Conservation (phyloP, 2,329 filamentous ascomycete species). For the Davidsoniella eucalypti region DNA sequence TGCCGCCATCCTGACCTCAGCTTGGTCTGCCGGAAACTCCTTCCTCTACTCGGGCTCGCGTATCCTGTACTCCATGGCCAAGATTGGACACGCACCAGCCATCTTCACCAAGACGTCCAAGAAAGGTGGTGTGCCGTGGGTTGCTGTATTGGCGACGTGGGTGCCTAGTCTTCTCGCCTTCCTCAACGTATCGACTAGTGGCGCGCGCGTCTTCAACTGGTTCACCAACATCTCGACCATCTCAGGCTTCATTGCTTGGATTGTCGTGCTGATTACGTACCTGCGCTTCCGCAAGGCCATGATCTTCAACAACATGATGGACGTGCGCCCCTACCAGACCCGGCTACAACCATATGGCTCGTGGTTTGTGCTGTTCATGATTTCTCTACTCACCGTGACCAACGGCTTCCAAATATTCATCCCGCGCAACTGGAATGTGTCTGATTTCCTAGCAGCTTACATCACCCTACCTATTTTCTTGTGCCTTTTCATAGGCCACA, state of each 20-base stretch:
- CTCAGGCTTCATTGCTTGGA: slow-evolving; percentile 43
- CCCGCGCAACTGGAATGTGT: slow-evolving; percentile 42
- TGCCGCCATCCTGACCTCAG: slow-evolving; percentile 48
- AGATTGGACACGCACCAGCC: slow-evolving; percentile 47
- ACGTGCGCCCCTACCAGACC: slow-evolving; percentile 35
- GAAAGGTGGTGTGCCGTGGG: slow-evolving; percentile 40
- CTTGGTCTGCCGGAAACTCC: slow-evolving; percentile 44
- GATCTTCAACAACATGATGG: slow-evolving; percentile 31
- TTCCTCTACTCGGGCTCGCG: slow-evolving; percentile 52
- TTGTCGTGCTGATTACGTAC: slow-evolving; percentile 40
- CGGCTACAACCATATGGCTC: slow-evolving; percentile 46
- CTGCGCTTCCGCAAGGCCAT: slow-evolving; percentile 43
- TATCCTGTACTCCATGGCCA: slow-evolving; percentile 51
- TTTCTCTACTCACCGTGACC: slow-evolving; percentile 48
- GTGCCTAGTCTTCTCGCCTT: slow-evolving; percentile 50
- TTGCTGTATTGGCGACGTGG: slow-evolving; percentile 36
- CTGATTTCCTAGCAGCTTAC: slow-evolving; percentile 48
- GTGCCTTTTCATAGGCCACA: slow-evolving; percentile 44
- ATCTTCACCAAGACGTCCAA: slow-evolving; percentile 44
- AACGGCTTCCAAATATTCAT: slow-evolving; percentile 66
- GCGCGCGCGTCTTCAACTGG: slow-evolving; percentile 51
- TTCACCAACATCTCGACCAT: slow-evolving; percentile 55
- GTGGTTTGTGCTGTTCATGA: slow-evolving; percentile 39
- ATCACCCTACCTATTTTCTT: slow-evolving; percentile 47
- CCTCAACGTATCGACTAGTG: slow-evolving; percentile 48